Evolutionary conservation across 164 flowering plant species (phyloP), one percentile per base, ranked within the genome.

Genomic region (Amborella trichopoda): DNA sequence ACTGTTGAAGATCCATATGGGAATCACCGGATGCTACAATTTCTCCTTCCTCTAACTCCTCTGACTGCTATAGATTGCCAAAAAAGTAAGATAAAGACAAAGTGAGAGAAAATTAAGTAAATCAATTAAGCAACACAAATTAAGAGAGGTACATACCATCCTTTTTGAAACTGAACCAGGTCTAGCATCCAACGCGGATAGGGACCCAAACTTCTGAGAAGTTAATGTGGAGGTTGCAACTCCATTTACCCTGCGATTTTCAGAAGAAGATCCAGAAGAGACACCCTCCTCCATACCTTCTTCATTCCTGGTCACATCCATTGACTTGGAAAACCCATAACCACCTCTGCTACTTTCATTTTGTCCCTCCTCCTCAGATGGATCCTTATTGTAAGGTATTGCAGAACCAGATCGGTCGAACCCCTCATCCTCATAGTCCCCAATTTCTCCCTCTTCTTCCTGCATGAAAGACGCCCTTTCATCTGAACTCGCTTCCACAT

Each of bases 11-110:
- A 44, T 85, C 94, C 74, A 80, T 52, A 46, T 67, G 84, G 46
- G 95, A 85, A 56, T 88, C 96, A 49, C 88, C 94, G 34, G 99
- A 88, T 4, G 68, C 64, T 32, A 85, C 94, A 64, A 93, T 88
- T 58, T 93, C 96, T n/a, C 96, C 99, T 67, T 93, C 99, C 61
- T 93, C 96, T 50, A 93, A 62, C 19, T 88, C 99, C 65, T 82
- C 89, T 5, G 75, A 48, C 99, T 93, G 83, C 22, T 9, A 62
- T 69, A 52, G 25, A 47, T 45, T 30, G 26, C 30, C 28, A 51
- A 27, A 39, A n/a, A 19, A 32, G 36, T 41, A 48, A n/a, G 16
- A 37, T 18, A 37, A 37, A 37, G n/a, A 37, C 13, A 14, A 37
- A 37, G n/a, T 8, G 34, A 14, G 6, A 37, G 5, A 37, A n/a